Percentiles rank a stretch among this genome's conserved stretches.
Conservation (phyloP, 768 basidiomycete genomes). For the Panellus pusillus region DNA sequence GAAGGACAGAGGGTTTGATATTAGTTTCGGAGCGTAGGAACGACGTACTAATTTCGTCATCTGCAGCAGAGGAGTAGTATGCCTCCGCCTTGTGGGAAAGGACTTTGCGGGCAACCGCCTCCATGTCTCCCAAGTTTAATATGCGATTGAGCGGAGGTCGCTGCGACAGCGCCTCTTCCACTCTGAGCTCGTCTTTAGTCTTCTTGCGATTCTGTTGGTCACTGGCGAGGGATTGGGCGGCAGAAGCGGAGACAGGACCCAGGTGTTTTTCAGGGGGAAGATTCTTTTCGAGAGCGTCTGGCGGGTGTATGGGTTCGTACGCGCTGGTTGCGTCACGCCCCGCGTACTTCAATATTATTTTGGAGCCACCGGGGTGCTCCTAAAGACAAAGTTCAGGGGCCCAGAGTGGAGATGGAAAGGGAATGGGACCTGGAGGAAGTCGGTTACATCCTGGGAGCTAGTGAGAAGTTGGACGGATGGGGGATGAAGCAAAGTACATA, state of each 20-base stretch:
- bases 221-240: constrained; percentile 37
- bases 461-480: neutral
- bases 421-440: constrained; percentile 60
- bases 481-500: constrained; percentile 36
- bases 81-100: constrained; percentile 76
- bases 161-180: constrained; percentile 56
- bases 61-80: constrained; percentile 85
- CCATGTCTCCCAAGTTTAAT: constrained; percentile 78
- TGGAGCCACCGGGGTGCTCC: constrained; percentile 81
- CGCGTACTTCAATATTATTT: constrained; percentile 80
- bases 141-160: constrained; percentile 71
- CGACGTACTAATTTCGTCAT: constrained; percentile 78
- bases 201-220: constrained; percentile 43
- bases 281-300: constrained; percentile 73
- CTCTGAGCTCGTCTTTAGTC: constrained; percentile 70
- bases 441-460: constrained; percentile 60
- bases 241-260: constrained; percentile 56
- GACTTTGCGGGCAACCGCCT: constrained; percentile 71
- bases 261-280: constrained; percentile 71
- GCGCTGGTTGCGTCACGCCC: constrained; percentile 81
- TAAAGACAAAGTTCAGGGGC: constrained; percentile 25
- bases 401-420: neutral
- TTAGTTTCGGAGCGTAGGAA: neutral
- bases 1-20: constrained; percentile 11
- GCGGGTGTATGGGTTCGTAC: constrained; percentile 84